Evolutionary conservation across 768 basidiomycete species (phyloP), one percentile per base, ranked within the genome.

Genomic region (Rhizopogon vulgaris): DNA sequence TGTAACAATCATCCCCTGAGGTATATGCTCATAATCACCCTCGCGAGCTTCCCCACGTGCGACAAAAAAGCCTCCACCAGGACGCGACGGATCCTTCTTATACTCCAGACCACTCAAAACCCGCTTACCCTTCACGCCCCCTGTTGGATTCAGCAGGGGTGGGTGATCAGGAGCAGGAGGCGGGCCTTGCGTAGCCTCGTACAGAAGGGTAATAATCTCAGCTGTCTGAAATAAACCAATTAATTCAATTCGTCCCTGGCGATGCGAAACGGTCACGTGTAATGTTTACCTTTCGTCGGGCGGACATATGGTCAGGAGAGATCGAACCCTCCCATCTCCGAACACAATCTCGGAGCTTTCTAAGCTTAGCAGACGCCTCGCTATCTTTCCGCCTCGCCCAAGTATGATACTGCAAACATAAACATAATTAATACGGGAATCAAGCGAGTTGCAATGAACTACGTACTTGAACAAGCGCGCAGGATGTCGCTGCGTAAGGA

Each of bases 221-320:
- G 90, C 83, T 0, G 90, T 92, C 90, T 94, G 66, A 11, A n/a
- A 52, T 14, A 39, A 14, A 6, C 24, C 11, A 36, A 12, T 54
- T 11, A n/a, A 48, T 43, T 54, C 38, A n/a, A 48, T 43, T 54
- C 38, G 36, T 49, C n/a, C 15, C n/a, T 51, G 3, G 12, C 38
- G 12, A 28, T 43, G 14, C 38, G 3, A 49, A 3, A 22, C 34
- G 12, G 6, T 11, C n/a, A 45, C n/a, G 7, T 14, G 17, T 22
- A 17, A 41, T 41, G 70, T 78, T 58, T 56, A 75, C 91, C 85
- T 95, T 95, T 57, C 93, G 83, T 70, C 93, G 81, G 17, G 89
- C 85, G 38, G 89, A 91, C 91, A 94, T 94, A 70, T 97, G 94
- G 58, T 96, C 94, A 43, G 89, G 86, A 53, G 87, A 89, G 53